Base-by-base conservation (phyloP, 495 filamentous ascomycete genomes). In the Xylaria castorea region DNA sequence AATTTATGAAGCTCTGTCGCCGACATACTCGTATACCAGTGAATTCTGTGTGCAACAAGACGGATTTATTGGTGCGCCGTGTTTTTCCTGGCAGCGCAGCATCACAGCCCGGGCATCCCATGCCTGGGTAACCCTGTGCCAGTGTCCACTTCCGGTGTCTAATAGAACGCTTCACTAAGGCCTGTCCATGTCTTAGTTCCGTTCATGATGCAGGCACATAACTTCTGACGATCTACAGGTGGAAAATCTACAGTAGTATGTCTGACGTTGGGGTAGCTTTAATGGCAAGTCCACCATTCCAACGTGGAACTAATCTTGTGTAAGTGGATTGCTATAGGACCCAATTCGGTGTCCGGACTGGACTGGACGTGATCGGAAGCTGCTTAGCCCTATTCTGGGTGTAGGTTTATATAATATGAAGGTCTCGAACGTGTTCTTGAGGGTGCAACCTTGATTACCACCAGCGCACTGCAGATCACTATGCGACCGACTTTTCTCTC, bases 321-420 rank as follows among this genome's bases (percentile, higher is more conserved):
- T 5, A 36, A 36, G 30, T 36, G n/a, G 25, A 25, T 20, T 18
- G 14, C n/a, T 27, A 20, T 36, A 22, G 4, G 9, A 44, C 46
- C 30, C 64, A 53, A 66, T 66, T 4, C 0, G 12, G 46, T 46
- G 44, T 30, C 18, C 51, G 11, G 36, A 25, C 20, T 18, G 5
- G 62, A 30, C 12, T 30, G n/a, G 27, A 30, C 22, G 40, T 38
- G 14, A 22, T 3, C 30, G 5, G 27, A 66, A 63, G 38, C 30
- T 20, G 30, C 18, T 20, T 2, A 44, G 3, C 25, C 42, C 30
- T 27, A n/a, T 25, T 50, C 16, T 22, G 12, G 46, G 32, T 25
- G 27, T 53, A 5, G 20, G 16, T 66, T 53, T 66, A 66, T 51
- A 66, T 66, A 66, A 46, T 25, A 9, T 53, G 64, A 66, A 32